phyloP scores from a whole-genome alignment of 768 basidiomycete species.

The Lactarius trivialis region DNA sequence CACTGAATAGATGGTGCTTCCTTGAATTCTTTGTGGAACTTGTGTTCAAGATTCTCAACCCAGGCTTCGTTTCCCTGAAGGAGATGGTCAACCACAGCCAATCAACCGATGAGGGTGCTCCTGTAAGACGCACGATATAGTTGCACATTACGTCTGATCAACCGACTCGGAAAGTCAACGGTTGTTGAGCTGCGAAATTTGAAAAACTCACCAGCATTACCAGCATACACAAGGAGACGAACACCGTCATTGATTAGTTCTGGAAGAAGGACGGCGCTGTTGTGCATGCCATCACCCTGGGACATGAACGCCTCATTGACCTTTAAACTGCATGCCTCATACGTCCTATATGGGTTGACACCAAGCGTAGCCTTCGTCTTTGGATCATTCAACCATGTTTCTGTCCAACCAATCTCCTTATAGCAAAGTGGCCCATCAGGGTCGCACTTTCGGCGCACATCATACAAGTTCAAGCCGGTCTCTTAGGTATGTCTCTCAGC shows the following conservation, averaged over 20 bases:
- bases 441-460: slow-evolving; percentile 74
- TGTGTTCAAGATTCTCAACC: slow-evolving; percentile 56
- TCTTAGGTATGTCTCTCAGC: slow-evolving; percentile 35
- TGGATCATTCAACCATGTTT: slow-evolving; percentile 78
- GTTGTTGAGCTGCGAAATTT: background rate
- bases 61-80: slow-evolving; percentile 72
- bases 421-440: slow-evolving; percentile 58
- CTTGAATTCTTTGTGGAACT: slow-evolving; percentile 57
- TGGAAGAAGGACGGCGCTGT: slow-evolving; percentile 71
- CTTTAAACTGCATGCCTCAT: slow-evolving; percentile 66
- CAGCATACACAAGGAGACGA: slow-evolving; percentile 83
- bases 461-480: slow-evolving; percentile 83
- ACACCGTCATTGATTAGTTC: slow-evolving; percentile 79
- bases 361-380: slow-evolving; percentile 76
- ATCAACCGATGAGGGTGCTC: background rate
- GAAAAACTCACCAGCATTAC: slow-evolving; percentile 51
- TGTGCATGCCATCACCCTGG: slow-evolving; percentile 84
- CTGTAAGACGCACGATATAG: slow-evolving; percentile 47
- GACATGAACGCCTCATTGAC: slow-evolving; percentile 75
- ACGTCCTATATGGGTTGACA: slow-evolving; percentile 50
- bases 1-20: slow-evolving; percentile 46
- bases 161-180: background rate
- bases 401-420: slow-evolving; percentile 78
- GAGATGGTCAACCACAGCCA: background rate
- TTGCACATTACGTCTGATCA: slow-evolving; percentile 73